Evolutionary conservation across 2,329 filamentous ascomycete species (phyloP).

Genomic region (Ceratocystis ficicola): DNA sequence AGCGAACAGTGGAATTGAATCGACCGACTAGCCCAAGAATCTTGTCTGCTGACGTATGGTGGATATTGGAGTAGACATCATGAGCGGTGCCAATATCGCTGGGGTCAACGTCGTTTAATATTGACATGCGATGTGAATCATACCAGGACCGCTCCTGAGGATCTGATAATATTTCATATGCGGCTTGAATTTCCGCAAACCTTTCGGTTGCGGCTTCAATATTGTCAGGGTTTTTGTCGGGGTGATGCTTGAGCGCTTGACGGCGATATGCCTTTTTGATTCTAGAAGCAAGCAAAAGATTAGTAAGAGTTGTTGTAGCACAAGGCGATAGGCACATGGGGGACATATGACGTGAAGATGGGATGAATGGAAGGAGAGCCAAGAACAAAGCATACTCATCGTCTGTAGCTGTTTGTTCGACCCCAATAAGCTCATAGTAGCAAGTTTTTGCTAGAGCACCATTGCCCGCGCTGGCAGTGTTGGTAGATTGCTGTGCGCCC

Average conservation of each 20-base stretch:
- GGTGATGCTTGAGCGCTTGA: slow-evolving; percentile 86
- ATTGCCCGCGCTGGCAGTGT: slow-evolving; percentile 27
- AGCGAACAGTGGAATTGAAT: slow-evolving; percentile 67
- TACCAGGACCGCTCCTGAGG: slow-evolving; percentile 96
- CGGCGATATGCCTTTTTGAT: slow-evolving; percentile 88
- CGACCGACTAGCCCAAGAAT: slow-evolving; percentile 65
- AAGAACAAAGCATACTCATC: slow-evolving; percentile 52
- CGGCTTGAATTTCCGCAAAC: slow-evolving; percentile 85
- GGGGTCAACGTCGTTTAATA: slow-evolving; percentile 54
- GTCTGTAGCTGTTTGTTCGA: slow-evolving; percentile 61
- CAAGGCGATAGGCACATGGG: not conserved
- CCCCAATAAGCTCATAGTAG: slow-evolving; percentile 73
- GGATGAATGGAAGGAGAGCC: not conserved
- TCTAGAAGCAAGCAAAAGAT: slow-evolving; percentile 32
- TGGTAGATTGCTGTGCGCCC: slow-evolving; percentile 46
- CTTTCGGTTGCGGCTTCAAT: slow-evolving; percentile 68
- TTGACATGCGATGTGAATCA: slow-evolving; percentile 80
- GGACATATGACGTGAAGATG: no score
- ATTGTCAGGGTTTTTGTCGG: slow-evolving; percentile 83
- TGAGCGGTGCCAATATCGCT: slow-evolving; percentile 37
- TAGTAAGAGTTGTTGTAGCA: not conserved
- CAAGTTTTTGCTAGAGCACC: slow-evolving; percentile 49
- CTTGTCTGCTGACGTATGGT: slow-evolving; percentile 68
- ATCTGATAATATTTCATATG: slow-evolving; percentile 92
- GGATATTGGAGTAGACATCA: slow-evolving; percentile 55